Conservation (phyloP, 148 eudicot genomes). For the Pharnaceum exiguum region DNA sequence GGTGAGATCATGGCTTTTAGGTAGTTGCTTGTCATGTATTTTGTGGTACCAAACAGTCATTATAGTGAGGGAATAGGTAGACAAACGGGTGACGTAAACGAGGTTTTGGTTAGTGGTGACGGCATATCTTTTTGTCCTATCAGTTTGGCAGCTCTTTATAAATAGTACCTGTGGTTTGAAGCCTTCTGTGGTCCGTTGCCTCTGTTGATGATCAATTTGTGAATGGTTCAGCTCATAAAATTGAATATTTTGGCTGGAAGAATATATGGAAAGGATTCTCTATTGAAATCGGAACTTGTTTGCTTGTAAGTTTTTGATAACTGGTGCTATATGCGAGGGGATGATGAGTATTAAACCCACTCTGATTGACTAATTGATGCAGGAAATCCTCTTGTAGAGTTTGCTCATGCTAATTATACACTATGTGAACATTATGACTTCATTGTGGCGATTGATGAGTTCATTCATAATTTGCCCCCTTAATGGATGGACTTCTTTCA, state of each 20-base stretch:
- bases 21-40: background rate
- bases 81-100: constrained; percentile 1
- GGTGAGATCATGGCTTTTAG: constrained; percentile 27
- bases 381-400: too few relatives aligned
- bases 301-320: too few relatives aligned
- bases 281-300: too few relatives aligned
- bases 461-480: too few relatives aligned
- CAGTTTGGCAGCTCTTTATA: background rate
- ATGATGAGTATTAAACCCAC: too few relatives aligned
- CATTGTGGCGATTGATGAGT: too few relatives aligned
- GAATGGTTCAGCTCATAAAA: constrained; percentile 3
- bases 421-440: too few relatives aligned
- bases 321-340: too few relatives aligned
- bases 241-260: background rate
- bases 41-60: constrained; percentile 4
- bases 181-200: background rate
- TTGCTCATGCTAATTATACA: too few relatives aligned
- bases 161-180: constrained; percentile 14
- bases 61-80: constrained; percentile 7
- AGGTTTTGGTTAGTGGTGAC: constrained; percentile 2
- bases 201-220: constrained; percentile 1
- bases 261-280: too few relatives aligned
- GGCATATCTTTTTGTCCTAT: background rate
- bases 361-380: too few relatives aligned
- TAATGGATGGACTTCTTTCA: too few relatives aligned